Conservation (phyloP, 495 filamentous ascomycete genomes). For the Penicillium bialowiezense region DNA sequence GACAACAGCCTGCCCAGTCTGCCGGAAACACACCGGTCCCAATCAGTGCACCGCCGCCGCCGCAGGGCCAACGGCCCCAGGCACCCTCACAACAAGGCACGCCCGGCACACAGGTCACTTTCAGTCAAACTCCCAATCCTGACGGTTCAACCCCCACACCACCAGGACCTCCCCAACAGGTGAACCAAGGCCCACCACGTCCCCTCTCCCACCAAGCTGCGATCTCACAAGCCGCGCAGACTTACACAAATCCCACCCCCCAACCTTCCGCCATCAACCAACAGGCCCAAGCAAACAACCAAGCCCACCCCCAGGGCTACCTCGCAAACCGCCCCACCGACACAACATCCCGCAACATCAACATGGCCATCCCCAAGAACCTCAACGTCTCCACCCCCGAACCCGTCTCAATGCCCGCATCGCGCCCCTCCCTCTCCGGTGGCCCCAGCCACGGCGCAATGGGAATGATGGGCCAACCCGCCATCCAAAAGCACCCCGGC, state of each 20-base stretch:
- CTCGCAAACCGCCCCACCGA: conserved; percentile 47
- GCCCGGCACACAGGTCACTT: conserved; percentile 38
- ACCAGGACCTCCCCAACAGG: conserved; percentile 35
- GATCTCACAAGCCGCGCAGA: conserved; percentile 56
- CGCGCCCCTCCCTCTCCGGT: conserved; percentile 74
- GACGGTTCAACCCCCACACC: conserved; percentile 42
- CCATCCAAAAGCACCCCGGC: conserved; percentile 72
- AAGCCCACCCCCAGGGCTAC: conserved; percentile 53
- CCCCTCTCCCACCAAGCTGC: conserved; percentile 63
- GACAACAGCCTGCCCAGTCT: conserved; percentile 38
- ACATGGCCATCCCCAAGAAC: conserved; percentile 76
- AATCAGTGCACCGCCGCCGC: conserved; percentile 40
- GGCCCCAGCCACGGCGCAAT: conserved; percentile 69
- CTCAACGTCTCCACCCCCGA: conserved; percentile 67
- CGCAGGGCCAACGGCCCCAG: conserved; percentile 45
- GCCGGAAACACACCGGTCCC: conserved; percentile 39
- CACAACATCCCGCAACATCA: conserved; percentile 47
- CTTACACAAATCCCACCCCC: conserved; percentile 44
- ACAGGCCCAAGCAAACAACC: conserved; percentile 28
- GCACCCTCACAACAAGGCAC: conserved; percentile 34
- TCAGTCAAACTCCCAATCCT: conserved; percentile 32
- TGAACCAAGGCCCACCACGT: conserved; percentile 50
- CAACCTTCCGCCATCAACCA: conserved; percentile 36
- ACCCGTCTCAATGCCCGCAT: conserved; percentile 65
- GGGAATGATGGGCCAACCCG: conserved; percentile 83